Conservation (phyloP, 176 grass and related monocot species). For the Aegilops bicornis region DNA sequence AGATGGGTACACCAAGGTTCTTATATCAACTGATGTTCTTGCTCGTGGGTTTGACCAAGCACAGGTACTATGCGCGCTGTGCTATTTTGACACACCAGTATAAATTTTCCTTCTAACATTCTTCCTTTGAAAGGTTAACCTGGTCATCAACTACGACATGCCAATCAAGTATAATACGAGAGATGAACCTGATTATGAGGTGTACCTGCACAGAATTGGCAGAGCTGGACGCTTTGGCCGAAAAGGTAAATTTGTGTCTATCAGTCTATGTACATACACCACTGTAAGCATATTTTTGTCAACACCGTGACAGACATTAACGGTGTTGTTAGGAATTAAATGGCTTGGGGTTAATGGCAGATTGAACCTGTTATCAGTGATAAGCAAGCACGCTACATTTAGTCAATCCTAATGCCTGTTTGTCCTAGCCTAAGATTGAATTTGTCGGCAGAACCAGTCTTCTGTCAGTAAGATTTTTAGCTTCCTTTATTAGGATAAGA, state of each 20-base stretch:
- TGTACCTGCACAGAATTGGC: conserved; percentile 95
- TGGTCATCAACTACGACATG: conserved; percentile 96
- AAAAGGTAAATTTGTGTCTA: conserved; percentile 58
- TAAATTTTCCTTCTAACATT: not conserved
- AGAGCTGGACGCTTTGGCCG: conserved; percentile 94
- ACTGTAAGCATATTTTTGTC: too few species aligned
- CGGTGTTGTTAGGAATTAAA: too few species aligned
- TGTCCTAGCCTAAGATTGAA: not conserved
- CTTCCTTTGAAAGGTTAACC: conserved; percentile 66
- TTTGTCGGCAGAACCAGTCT: not conserved
- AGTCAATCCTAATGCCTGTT: not conserved
- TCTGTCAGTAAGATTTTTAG: not conserved
- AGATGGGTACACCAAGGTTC: conserved; percentile 83
- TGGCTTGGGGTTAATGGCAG: too few species aligned
- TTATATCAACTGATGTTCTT: conserved; percentile 89
- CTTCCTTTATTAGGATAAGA: not conserved
- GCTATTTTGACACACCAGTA: not conserved
- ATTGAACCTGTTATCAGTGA: not conserved
- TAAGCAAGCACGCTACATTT: not conserved
- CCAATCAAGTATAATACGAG: conserved; percentile 64
- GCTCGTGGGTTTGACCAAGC: conserved; percentile 96
- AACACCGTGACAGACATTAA: too few species aligned
- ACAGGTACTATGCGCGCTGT: conserved; percentile 56
- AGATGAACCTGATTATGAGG: conserved; percentile 83
- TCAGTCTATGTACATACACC: not conserved